A percentile compares a stretch with the other conserved stretches of the same genome.
These are phyloP conservation scores for Cladorrhinum samala DNA, from an alignment of 495 filamentous ascomycete species.

Conservation along the genomic window DNA sequence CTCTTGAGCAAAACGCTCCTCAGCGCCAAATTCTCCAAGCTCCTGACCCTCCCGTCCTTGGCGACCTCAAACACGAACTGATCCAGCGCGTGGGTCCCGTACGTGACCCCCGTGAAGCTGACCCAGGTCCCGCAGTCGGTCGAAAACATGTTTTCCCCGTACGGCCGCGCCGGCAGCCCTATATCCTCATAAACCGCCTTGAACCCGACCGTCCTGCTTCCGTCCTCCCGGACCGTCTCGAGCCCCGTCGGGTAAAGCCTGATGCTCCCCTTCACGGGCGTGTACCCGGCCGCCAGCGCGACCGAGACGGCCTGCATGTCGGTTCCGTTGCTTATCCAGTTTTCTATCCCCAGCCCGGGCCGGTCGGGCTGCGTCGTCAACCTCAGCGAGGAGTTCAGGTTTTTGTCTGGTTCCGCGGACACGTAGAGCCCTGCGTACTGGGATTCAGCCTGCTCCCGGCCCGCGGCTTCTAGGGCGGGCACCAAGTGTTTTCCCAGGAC, in stretches of 20 bases:
- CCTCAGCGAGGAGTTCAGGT: constrained; percentile 25
- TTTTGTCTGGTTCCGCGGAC: background rate
- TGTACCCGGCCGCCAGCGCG: constrained; percentile 25
- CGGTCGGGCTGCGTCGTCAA: constrained; percentile 32
- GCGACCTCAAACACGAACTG: constrained; percentile 47
- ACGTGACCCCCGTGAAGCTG: constrained; percentile 38
- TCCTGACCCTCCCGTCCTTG: constrained; percentile 31
- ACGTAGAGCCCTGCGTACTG: constrained; percentile 40
- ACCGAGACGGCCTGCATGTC: constrained; percentile 37
- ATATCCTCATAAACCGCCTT: constrained; percentile 38
- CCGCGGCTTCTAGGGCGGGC: constrained; percentile 39
- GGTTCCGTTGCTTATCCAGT: constrained; percentile 45
- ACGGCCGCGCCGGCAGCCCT: constrained; percentile 17
- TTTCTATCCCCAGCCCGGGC: constrained; percentile 43
- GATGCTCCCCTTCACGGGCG: constrained; percentile 31
- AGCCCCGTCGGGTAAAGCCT: constrained; percentile 47
- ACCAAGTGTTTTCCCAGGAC: constrained; percentile 36
- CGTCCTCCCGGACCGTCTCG: constrained; percentile 19
- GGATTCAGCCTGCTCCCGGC: constrained; percentile 36
- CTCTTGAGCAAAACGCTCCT: constrained; percentile 19
- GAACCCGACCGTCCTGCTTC: constrained; percentile 34
- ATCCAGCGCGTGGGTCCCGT: constrained; percentile 40
- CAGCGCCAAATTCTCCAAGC: constrained; percentile 42
- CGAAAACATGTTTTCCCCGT: constrained; percentile 33
- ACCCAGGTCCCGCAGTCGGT: constrained; percentile 47